Conservation (phyloP, 441 rosid genomes). For the Euphorbia schlechtendalii region DNA sequence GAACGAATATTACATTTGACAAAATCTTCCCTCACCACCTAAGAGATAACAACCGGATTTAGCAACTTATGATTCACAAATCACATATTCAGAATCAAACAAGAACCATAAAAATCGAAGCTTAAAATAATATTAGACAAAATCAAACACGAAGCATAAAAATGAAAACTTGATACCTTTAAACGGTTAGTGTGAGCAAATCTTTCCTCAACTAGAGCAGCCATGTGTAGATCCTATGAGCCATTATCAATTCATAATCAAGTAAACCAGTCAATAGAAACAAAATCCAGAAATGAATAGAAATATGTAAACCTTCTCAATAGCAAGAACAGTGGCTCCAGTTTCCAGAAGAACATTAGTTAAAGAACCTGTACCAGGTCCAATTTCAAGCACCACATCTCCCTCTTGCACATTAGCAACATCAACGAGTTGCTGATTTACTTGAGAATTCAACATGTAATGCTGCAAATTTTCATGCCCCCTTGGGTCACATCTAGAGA, state of each 20-base stretch:
- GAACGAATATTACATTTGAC: conserved; percentile 65
- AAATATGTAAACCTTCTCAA: conserved; percentile 53
- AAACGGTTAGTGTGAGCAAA: conserved; percentile 44
- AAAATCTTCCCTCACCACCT: conserved; percentile 84
- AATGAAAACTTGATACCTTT: conserved; percentile 34
- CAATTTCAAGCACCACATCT: conserved; percentile 81
- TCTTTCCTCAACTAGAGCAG: conserved; percentile 58
- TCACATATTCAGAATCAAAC: too few relatives aligned
- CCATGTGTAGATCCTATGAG: conserved; percentile 80
- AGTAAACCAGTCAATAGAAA: background rate
- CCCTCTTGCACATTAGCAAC: conserved; percentile 66
- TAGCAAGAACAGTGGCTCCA: conserved; percentile 76
- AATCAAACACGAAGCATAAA: background rate
- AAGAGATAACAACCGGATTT: conserved; percentile 7
- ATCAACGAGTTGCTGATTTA: conserved; percentile 51
- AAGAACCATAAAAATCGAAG: too few relatives aligned
- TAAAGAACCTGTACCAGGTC: conserved; percentile 91
- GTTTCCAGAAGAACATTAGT: conserved; percentile 58
- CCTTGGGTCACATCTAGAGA: too few relatives aligned
- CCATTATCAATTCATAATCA: background rate
- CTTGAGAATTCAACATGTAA: conserved; percentile 79
- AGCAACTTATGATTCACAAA: background rate
- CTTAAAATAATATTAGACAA: background rate
- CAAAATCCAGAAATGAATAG: background rate
- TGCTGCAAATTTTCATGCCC: conserved; percentile 58